A percentile compares a stretch with the other conserved stretches of the same genome.
Conservation (phyloP, 2,329 filamentous ascomycete species). For the Lachnellula hyalina region DNA sequence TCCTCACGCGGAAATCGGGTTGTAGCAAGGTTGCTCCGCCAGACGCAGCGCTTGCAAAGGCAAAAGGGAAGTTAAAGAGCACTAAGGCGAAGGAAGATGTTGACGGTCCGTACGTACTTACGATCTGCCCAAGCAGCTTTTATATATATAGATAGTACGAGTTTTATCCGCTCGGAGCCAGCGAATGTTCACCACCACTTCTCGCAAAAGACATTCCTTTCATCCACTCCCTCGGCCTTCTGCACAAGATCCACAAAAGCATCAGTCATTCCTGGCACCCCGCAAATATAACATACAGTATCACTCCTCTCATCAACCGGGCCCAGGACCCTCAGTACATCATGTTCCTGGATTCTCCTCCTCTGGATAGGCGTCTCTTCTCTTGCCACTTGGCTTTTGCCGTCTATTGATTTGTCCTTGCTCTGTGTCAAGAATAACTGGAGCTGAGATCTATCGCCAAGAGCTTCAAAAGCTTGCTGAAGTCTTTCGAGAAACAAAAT, state of each 20-base stretch:
- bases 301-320: slow-evolving; percentile 33
- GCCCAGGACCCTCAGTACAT: slow-evolving; percentile 39
- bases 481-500: slow-evolving; percentile 51
- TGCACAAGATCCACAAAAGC: slow-evolving; percentile 45
- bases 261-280: slow-evolving; percentile 65
- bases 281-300: slow-evolving; percentile 61
- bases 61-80: too few species aligned
- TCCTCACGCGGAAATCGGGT: too few species aligned
- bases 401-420: slow-evolving; percentile 5
- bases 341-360: slow-evolving; percentile 39
- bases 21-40: too few species aligned
- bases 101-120: too few species aligned
- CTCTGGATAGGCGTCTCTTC: slow-evolving; percentile 29
- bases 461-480: slow-evolving; percentile 35
- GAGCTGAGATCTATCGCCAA: slow-evolving; percentile 37
- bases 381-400: neutral
- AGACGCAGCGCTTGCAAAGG: too few species aligned
- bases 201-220: slow-evolving; percentile 49
- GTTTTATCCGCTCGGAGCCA: too few species aligned
- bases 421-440: slow-evolving; percentile 39
- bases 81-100: too few species aligned
- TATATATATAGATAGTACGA: too few species aligned
- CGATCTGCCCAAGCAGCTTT: too few species aligned
- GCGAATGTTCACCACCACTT: slow-evolving; percentile 53
- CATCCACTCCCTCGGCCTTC: slow-evolving; percentile 38